Base-by-base conservation (phyloP, 192 early-diverging fungal species). In the Coemansia interrupta region DNA sequence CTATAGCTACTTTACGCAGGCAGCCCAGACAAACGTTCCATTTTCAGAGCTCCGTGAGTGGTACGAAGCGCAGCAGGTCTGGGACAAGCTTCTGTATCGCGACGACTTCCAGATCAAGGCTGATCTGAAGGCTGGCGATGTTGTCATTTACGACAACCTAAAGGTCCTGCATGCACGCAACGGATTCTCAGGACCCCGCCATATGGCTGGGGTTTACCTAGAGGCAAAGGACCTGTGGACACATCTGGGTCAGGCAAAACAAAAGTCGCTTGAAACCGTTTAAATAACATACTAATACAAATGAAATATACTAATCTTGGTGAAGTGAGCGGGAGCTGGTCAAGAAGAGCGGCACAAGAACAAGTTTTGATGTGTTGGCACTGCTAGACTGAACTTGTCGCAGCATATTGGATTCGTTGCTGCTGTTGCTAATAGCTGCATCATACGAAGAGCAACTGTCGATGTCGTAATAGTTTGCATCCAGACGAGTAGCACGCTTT, bases 91-190 rank as follows among this genome's bases (percentile, higher is more conserved):
- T 19, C 59, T 80, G 13, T 77, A 77, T 42, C 73, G 70, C 58
- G 69, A 74, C 26, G 69, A 74, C 51, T 73, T 70, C 52, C 78
- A 80, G 55, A 59, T 76, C 46, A 70, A 72, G 72, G 73, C 75
- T 9, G 51, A 58, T 3, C 38, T 80, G 61, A 29, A 68, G 36
- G 18, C 68, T 1, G 78, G 78, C 17, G 78, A 80, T 30, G 62
- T 80, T 24, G 78, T 80, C 17, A 74, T 80, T 3, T 80, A 80
- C 47, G 74, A 80, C 56, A 80, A 80, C 46, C 36, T 57, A 26
- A 74, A 72, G 58, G 70, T 80, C 17, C 56, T 80, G 10, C 78
- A 80, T 26, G 78, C 78, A n/a, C 72, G 78, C 49, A 80, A 74
- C 43, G 71, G 73, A 12, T 80, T 80, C 44, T 38, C 45, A 0